Evolutionary conservation across 2,329 filamentous ascomycete species (phyloP).

Genomic region (Ciborinia camelliae): DNA sequence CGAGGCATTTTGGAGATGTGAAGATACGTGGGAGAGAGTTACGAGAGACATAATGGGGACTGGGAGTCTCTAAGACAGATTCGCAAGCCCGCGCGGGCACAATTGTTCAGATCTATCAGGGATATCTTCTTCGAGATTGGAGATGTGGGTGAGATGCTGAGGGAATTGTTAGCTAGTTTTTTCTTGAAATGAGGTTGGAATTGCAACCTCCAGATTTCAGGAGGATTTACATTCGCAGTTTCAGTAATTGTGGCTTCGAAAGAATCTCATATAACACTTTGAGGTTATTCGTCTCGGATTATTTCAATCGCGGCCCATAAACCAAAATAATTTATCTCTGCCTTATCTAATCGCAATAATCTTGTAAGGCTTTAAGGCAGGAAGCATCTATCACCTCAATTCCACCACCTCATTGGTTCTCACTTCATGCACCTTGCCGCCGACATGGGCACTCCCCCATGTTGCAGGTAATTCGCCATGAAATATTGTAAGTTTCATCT

Average conservation of each 20-base stretch:
- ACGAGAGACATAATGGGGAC: conserved; percentile 61
- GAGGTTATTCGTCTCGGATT: conserved; percentile 1
- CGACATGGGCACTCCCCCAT: conserved; percentile 13
- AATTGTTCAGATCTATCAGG: conserved; percentile 18
- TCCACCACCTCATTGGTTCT: conserved; percentile 7
- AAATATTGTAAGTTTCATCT: conserved; percentile 9
- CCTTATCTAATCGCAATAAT: conserved; percentile 19
- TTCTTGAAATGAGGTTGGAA: background rate
- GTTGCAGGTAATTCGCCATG: conserved; percentile 11
- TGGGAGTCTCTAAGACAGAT: conserved; percentile 17
- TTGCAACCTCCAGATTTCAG: background rate
- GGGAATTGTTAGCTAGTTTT: background rate
- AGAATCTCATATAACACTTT: background rate
- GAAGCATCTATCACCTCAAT: conserved; percentile 1
- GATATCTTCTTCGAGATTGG: conserved; percentile 1
- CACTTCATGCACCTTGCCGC: conserved; percentile 18
- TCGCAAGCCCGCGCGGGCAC: conserved; percentile 31
- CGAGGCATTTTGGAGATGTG: conserved; percentile 71
- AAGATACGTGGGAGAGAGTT: conserved; percentile 67
- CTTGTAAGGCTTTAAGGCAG: conserved; percentile 17
- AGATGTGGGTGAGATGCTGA: conserved; percentile 7
- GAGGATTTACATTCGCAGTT: background rate
- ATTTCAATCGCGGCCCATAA: background rate
- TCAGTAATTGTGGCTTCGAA: background rate
- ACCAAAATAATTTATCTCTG: conserved; percentile 19